Evolutionary conservation across 768 basidiomycete species (phyloP), one percentile per base, ranked within the genome.

Genomic region (Amanita pseudoporphyria): DNA sequence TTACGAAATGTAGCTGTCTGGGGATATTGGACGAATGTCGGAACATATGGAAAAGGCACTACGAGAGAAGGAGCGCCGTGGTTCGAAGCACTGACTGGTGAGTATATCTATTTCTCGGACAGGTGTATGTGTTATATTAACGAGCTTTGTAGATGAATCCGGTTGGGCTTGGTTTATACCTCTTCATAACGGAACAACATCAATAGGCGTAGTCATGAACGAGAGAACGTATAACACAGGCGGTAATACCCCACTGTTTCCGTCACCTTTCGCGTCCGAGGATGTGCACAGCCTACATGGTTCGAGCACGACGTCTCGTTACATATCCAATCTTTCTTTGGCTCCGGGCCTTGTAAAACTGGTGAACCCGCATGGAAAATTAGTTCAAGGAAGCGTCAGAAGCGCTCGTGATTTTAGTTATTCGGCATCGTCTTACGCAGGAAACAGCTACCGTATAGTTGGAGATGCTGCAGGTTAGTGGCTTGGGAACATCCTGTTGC

Each of bases 81-180:
- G 76, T 82, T 83, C 54, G 86, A 88, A 61, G 81, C 84, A 5
- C 63, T 87, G 37, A 79, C 76, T 58, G 83, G 85, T 78, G 54
- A 54, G 68, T 56, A 36, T 57, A 9, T n/a, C 40, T 5, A 40
- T 37, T 33, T n/a, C 35, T 40, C 26, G 28, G 5, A 41, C 16
- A 28, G 16, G 21, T 45, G 42, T 14, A 24, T n/a, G 33, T 31
- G 5, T 39, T 22, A n/a, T 22, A n/a, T 49, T n/a, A 16, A 30
- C 38, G 52, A 40, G 30, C 16, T 31, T 12, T 9, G 26, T 51
- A 82, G 82, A 83, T 53, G 78, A 81, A 61, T 76, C 79, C 14
- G 82, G 82, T 5, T 84, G 82, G 82, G 78, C 78, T 26, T 84
- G 82, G 82, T 80, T 77, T 39, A 83, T 84, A 42, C 81, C 81